Evolutionary conservation across 2,329 filamentous ascomycete genomes (phyloP).

Genomic region (Calonectria pteridis): DNA sequence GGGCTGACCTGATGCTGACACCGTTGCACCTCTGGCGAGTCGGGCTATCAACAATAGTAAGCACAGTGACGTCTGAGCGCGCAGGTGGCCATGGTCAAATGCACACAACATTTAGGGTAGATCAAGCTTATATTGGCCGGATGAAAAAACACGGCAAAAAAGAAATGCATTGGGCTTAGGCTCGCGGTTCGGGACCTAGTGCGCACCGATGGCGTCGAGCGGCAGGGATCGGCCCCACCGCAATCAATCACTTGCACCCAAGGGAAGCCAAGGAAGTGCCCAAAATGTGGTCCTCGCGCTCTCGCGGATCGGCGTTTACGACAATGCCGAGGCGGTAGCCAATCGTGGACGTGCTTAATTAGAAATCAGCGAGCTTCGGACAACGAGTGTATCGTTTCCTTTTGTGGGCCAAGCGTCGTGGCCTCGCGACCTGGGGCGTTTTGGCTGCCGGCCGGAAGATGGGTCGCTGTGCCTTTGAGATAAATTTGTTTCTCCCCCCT

Average conservation of each 20-base stretch:
- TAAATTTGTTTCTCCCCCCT: background rate
- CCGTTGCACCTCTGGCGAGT: background rate
- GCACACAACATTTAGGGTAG: background rate
- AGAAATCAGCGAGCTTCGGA: background rate
- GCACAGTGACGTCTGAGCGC: background rate
- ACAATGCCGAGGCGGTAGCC: background rate
- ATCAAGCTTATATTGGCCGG: background rate
- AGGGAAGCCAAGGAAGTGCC: background rate
- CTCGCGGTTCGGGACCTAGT: background rate
- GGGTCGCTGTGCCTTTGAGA: background rate
- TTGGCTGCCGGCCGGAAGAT: background rate
- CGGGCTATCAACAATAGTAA: background rate
- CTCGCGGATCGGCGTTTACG: background rate
- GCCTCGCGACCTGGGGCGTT: background rate
- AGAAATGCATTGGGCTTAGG: background rate
- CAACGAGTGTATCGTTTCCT: background rate
- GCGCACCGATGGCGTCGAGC: background rate
- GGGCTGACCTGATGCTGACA: background rate
- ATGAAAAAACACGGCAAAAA: background rate
- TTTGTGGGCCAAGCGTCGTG: background rate
- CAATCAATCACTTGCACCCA: background rate
- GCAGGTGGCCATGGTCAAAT: background rate
- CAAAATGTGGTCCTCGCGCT: background rate
- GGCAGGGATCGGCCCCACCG: background rate
- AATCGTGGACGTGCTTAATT: background rate